Conservation (phyloP, 2,329 filamentous ascomycete genomes). For the Penicillium sp. region DNA sequence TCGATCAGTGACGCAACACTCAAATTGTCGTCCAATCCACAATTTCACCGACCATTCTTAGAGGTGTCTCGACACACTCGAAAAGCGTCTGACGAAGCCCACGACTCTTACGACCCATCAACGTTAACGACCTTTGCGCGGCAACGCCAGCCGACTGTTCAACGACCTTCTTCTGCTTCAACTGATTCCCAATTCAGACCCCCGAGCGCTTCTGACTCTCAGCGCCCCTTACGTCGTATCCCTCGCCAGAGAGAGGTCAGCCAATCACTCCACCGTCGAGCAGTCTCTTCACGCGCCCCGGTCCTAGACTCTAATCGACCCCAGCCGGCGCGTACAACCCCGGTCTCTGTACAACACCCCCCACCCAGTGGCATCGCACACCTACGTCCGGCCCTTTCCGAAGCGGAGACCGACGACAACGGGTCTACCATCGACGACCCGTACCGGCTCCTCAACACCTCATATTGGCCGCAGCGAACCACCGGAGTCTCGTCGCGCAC, state of each 20-base stretch:
- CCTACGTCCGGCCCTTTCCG: conserved; percentile 33
- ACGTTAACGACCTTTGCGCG: conserved; percentile 43
- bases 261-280: conserved; percentile 41
- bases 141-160: conserved; percentile 48
- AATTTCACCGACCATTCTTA: conserved; percentile 26
- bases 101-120: conserved; percentile 53
- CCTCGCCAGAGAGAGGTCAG: conserved; percentile 51
- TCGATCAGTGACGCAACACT: conserved; percentile 21
- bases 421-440: conserved; percentile 34
- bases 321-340: conserved; percentile 27
- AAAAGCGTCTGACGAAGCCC: conserved; percentile 51
- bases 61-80: conserved; percentile 46
- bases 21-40: conserved; percentile 37
- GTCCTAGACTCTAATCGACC: conserved; percentile 29
- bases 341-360: conserved; percentile 27
- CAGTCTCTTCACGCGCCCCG: conserved; percentile 46
- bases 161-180: conserved; percentile 45
- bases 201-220: conserved; percentile 53
- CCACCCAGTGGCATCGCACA: conserved; percentile 20
- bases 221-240: conserved; percentile 51
- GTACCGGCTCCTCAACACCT: conserved; percentile 35
- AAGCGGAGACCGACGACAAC: conserved; percentile 35
- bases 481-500: conserved; percentile 76
- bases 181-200: conserved; percentile 42
- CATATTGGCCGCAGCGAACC: conserved; percentile 53